phyloP scores from a whole-genome alignment of 2,329 filamentous ascomycete genomes.

The Fusarium odoratissimum region DNA sequence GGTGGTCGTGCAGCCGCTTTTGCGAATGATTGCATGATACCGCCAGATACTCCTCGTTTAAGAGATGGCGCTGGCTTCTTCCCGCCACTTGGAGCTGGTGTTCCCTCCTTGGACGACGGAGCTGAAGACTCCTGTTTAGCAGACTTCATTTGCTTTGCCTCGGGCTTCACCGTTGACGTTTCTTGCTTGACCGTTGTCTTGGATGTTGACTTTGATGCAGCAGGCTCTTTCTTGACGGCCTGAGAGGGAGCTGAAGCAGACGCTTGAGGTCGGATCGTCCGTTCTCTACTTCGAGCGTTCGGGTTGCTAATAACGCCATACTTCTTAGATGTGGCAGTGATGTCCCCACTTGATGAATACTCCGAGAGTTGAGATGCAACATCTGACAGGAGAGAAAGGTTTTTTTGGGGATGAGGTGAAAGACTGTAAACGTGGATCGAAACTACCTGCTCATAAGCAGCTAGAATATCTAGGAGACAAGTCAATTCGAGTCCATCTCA shows the following conservation, averaged over 20 bases:
- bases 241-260: constrained; percentile 44
- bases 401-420: constrained; percentile 73
- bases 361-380: constrained; percentile 71
- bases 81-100: constrained; percentile 40
- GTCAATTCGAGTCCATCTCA: constrained; percentile 15
- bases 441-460: constrained; percentile 76
- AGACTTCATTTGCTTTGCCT: constrained; percentile 26
- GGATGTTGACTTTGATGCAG: constrained; percentile 19
- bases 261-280: constrained; percentile 49
- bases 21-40: constrained; percentile 84
- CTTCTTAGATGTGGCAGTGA: constrained; percentile 66
- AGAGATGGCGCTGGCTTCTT: constrained; percentile 52
- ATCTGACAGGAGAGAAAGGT: constrained; percentile 78
- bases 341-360: constrained; percentile 68
- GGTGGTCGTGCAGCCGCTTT: constrained; percentile 61
- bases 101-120: constrained; percentile 40
- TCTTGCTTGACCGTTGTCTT: constrained; percentile 44
- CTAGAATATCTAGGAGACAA: constrained; percentile 67
- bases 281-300: constrained; percentile 66
- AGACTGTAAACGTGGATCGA: constrained; percentile 92
- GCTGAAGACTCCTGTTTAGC: constrained; percentile 48
- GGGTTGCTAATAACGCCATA: constrained; percentile 83
- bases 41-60: constrained; percentile 70
- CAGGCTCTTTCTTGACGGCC: constrained; percentile 28
- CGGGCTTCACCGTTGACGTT: constrained; percentile 6